A percentile compares a stretch with the other conserved stretches of the same genome.
phyloP scores from a whole-genome alignment of 2,329 filamentous ascomycete genomes.

The Pochonia chlamydosporia region DNA sequence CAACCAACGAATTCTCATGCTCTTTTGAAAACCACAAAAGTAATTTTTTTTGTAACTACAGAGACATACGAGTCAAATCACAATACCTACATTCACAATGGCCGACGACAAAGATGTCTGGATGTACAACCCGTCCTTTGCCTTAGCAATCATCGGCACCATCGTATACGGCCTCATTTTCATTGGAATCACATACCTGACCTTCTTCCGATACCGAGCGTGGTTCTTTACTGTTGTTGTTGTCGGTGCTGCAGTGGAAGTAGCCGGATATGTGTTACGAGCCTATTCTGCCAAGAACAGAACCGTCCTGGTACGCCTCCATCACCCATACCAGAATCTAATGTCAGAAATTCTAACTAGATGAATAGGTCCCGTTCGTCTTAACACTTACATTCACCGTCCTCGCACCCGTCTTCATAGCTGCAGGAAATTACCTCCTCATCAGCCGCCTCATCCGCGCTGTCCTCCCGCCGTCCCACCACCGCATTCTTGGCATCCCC shows the following conservation, averaged over 20 bases:
- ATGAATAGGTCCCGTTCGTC: slow-evolving; percentile 28
- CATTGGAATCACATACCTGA: slow-evolving; percentile 31
- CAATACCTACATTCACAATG: slow-evolving; percentile 13
- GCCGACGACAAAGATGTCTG: slow-evolving; percentile 25
- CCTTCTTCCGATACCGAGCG: slow-evolving; percentile 33
- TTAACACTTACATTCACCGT: slow-evolving; percentile 36
- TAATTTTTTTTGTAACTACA: no score
- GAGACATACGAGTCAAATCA: no score
- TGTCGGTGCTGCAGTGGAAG: slow-evolving; percentile 34
- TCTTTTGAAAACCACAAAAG: no score
- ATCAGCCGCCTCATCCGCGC: slow-evolving; percentile 39
- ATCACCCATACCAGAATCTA: no score
- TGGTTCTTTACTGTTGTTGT: slow-evolving; percentile 38
- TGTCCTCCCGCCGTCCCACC: slow-evolving; percentile 26
- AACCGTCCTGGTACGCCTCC: slow-evolving; percentile 26
- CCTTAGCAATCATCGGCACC: slow-evolving; percentile 35
- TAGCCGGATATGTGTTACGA: slow-evolving; percentile 34
- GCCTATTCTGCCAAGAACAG: slow-evolving; percentile 29
- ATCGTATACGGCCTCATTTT: slow-evolving; percentile 34
- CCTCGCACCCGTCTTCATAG: slow-evolving; percentile 42
- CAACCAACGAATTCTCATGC: no score
- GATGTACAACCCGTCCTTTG: slow-evolving; percentile 37
- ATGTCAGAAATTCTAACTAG: no score
- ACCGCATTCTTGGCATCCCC: slow-evolving; percentile 29
- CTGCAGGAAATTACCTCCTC: slow-evolving; percentile 45